phyloP scores from a whole-genome alignment of 768 basidiomycete genomes.

The Rhodotorula diobovata region DNA sequence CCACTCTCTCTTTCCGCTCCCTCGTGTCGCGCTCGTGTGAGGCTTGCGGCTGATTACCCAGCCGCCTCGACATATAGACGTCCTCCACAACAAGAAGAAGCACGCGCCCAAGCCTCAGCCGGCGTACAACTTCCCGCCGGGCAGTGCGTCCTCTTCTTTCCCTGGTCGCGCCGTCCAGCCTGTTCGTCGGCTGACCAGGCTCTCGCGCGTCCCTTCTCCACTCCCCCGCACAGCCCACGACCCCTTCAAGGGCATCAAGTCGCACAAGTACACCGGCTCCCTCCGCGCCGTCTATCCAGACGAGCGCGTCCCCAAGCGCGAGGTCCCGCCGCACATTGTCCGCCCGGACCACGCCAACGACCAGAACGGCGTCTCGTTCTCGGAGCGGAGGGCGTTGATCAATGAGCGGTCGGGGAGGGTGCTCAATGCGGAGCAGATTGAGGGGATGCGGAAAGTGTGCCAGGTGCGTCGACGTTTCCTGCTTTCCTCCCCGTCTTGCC shows the following conservation, averaged over 20 bases:
- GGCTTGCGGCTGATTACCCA: too few species aligned
- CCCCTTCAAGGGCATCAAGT: neutral
- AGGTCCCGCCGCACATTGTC: conserved; percentile 74
- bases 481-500: conserved; percentile 17
- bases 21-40: too few species aligned
- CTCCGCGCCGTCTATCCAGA: conserved; percentile 47
- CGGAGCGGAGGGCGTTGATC: conserved; percentile 18
- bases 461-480: conserved; percentile 55
- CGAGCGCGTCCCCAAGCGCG: conserved; percentile 67
- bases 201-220: too few species aligned
- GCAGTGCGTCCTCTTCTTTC: conserved; percentile 7
- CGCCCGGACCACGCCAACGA: conserved; percentile 77
- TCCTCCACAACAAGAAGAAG: conserved; percentile 7
- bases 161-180: neutral
- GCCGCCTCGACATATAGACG: neutral
- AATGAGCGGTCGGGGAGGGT: conserved; percentile 56
- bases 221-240: neutral
- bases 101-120: conserved; percentile 1
- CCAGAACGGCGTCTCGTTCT: conserved; percentile 32
- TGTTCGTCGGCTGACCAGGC: neutral
- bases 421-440: conserved; percentile 68
- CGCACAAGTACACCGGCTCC: conserved; percentile 44
- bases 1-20: neutral
- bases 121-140: conserved; percentile 8
- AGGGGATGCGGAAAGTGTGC: conserved; percentile 82